These are phyloP conservation scores for Salicornia ramosissima DNA, from an alignment of 148 eudicot species.

Conservation along the genomic window DNA sequence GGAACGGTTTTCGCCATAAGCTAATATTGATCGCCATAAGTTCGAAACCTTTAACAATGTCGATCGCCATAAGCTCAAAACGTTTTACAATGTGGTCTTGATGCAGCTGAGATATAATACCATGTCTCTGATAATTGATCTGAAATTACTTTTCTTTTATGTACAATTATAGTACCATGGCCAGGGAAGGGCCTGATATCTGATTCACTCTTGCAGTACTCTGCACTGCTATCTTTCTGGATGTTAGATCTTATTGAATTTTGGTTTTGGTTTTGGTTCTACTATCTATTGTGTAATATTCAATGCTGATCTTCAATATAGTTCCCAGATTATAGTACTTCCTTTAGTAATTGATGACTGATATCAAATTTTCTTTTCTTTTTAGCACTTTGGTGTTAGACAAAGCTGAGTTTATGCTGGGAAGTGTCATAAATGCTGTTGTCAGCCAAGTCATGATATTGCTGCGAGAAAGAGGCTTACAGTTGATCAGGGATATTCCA, in stretches of 20 bases:
- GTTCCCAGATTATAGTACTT: neutral
- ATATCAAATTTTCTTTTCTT: slow-evolving; percentile 6
- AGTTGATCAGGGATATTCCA: slow-evolving; percentile 82
- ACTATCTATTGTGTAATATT: neutral
- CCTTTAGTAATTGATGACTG: neutral
- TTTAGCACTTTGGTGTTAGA: slow-evolving; percentile 64
- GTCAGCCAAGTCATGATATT: slow-evolving; percentile 85
- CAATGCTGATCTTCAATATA: neutral
- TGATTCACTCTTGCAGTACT: neutral
- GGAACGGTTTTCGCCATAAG: no score
- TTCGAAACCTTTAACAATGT: no score
- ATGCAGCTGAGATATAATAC: no score
- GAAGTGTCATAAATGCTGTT: slow-evolving; percentile 76
- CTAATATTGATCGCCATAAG: no score
- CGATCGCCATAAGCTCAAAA: no score
- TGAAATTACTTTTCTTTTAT: neutral
- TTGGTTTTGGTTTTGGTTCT: slow-evolving; percentile 7
- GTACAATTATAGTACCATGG: neutral
- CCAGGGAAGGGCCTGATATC: neutral
- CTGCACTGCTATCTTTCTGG: neutral
- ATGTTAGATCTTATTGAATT: neutral
- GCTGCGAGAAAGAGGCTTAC: slow-evolving; percentile 72
- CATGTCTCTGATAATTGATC: neutral
- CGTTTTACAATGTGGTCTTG: no score
- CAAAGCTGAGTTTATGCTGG: slow-evolving; percentile 63